Evolutionary conservation across 352 stramenopile genomes (phyloP), one percentile per base, ranked within the genome.

Genomic region (Pythium sp.): DNA sequence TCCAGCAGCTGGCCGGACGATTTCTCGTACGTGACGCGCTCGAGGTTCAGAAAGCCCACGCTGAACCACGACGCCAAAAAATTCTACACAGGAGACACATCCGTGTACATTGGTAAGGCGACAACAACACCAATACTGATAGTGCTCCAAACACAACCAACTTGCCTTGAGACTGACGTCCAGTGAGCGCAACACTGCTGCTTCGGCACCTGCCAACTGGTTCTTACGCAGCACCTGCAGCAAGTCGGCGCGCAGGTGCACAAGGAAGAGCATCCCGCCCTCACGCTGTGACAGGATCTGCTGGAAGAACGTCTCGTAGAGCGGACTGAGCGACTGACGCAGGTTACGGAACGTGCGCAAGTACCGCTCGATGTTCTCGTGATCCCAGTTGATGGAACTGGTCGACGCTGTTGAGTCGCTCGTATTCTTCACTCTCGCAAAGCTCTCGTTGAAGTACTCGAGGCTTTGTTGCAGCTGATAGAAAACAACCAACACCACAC

Each of bases 31-130:
- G 94, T 98, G 49, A 99, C 96, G 55, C 94, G 82, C 72, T 92
- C 77, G 26, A 98, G 77, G 34, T 92, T 84, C 38, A 99, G 64
- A 58, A 98, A 96, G 18, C 91, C 94, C 28, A 97, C 92, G 54
- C 86, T 92, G 68, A 99, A 98, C 86, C 95, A 98, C 26, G 87
- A 90, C 5, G 91, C 85, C 5, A 99, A 77, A 34, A 98, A 92
- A 32, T 79, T 80, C 84, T 97, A 62, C 26, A 49, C 9, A 62
- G 18, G 0, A 36, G 9, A 43, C 15, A 28, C 12, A 46, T 26
- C 38, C 55, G 57, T 6, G 46, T 20, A 28, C 22, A 22, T 24
- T 60, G 28, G 28, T 26, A 43, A 11, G 8, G 15, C 18, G 1
- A 26, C 8, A n/a, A 57, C 22, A 9, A 57, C 26, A 47, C 14